A percentile compares a stretch with the other conserved stretches of the same genome.
These are phyloP conservation scores for Puccinellia tenuiflora DNA, from an alignment of 176 grass and related monocot species.

Conservation along the genomic window DNA sequence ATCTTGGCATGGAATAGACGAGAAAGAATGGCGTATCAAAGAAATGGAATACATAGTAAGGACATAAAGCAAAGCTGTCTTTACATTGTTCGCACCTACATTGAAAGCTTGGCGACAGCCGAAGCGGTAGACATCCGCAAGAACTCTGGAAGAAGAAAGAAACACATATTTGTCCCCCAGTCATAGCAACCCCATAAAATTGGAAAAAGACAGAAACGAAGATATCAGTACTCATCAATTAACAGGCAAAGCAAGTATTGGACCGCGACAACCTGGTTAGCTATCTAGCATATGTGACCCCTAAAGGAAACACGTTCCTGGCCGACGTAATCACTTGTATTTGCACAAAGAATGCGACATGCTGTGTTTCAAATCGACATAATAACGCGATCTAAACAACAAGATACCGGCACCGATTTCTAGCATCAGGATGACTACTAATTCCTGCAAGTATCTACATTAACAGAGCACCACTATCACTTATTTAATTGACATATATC, in stretches of 20 bases:
- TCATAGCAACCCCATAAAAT: neutral
- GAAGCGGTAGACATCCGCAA: constrained; percentile 78
- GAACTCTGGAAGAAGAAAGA: constrained; percentile 54
- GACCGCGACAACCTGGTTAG: neutral
- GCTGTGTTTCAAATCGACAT: too few species aligned
- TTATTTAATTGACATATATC: too few species aligned
- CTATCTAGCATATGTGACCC: neutral
- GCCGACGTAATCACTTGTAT: too few species aligned
- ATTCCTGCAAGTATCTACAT: neutral
- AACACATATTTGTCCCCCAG: neutral
- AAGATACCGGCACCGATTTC: neutral
- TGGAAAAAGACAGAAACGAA: neutral
- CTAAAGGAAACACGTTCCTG: neutral
- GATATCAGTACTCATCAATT: neutral
- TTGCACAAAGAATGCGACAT: too few species aligned
- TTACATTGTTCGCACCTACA: constrained; percentile 64
- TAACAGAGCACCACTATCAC: neutral
- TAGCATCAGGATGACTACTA: neutral
- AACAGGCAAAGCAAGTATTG: neutral
- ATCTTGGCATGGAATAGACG: neutral
- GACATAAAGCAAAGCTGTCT: neutral
- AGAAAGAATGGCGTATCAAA: neutral
- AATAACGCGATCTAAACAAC: neutral
- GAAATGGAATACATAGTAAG: constrained; percentile 14
- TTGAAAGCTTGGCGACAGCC: constrained; percentile 83